Percentiles rank a stretch among this genome's conserved stretches.
phyloP scores from a whole-genome alignment of 2,329 filamentous ascomycete genomes.

The Westerdykella ornata region DNA sequence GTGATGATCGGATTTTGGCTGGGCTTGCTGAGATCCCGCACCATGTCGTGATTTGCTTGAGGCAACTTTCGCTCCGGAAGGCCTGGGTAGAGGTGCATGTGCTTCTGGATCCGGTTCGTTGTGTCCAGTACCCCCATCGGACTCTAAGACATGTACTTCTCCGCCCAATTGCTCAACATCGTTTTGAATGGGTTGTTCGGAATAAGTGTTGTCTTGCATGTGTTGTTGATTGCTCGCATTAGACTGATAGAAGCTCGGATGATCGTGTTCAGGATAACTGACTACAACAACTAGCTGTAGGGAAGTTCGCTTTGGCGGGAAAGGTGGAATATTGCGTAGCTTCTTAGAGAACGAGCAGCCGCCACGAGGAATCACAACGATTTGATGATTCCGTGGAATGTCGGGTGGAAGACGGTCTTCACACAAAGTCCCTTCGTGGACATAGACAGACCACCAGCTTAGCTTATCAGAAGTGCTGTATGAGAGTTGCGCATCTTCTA shows the following conservation, averaged over 20 bases:
- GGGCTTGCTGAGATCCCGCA: not conserved
- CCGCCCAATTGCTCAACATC: conserved; percentile 4
- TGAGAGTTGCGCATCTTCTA: conserved; percentile 37
- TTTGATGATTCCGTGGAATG: conserved; percentile 55
- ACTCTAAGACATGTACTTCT: not conserved
- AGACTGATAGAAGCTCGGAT: conserved; percentile 1
- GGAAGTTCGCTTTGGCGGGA: conserved; percentile 52
- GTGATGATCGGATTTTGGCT: not conserved
- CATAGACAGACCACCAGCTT: conserved; percentile 63
- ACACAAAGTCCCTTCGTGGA: conserved; percentile 62
- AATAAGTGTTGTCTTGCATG: too few species aligned
- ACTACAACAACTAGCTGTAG: conserved; percentile 80
- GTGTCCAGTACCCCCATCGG: not conserved
- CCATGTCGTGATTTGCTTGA: too few species aligned
- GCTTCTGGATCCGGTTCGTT: not conserved
- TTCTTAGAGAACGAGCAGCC: conserved; percentile 81
- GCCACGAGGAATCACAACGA: conserved; percentile 77
- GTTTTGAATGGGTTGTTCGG: too few species aligned
- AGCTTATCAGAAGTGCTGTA: conserved; percentile 42
- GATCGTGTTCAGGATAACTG: conserved; percentile 50
- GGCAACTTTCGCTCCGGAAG: not conserved
- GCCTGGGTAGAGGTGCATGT: not conserved
- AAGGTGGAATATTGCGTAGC: conserved; percentile 74
- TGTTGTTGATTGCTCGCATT: too few species aligned
- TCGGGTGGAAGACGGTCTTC: conserved; percentile 48